Percentiles rank a stretch among this genome's conserved stretches.
These are phyloP conservation scores for Suillus americanus DNA, from an alignment of 768 basidiomycete species.

Conservation along the genomic window DNA sequence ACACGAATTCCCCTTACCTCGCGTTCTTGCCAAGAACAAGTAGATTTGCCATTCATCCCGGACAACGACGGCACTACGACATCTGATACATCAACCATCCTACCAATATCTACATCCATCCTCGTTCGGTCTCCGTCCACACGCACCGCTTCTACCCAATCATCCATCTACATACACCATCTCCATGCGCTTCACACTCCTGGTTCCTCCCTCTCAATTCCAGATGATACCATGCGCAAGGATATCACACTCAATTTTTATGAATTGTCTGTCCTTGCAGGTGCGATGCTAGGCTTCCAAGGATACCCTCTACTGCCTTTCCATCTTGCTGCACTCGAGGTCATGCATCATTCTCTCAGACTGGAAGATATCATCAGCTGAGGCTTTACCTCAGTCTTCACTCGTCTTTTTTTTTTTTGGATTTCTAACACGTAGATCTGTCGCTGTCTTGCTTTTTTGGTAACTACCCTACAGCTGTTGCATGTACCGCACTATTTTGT, in stretches of 20 bases:
- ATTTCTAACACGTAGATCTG: conserved; percentile 11
- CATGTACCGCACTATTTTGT: conserved; percentile 23
- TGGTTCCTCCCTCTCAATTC: conserved; percentile 35
- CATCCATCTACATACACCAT: conserved; percentile 62
- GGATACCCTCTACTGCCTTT: conserved; percentile 61
- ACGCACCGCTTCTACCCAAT: conserved; percentile 38
- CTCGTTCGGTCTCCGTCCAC: conserved; percentile 55
- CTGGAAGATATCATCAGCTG: conserved; percentile 26
- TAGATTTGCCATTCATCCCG: conserved; percentile 30
- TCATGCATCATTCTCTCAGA: conserved; percentile 47
- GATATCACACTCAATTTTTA: conserved; percentile 72
- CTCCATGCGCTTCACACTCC: conserved; percentile 49
- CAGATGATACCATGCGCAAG: conserved; percentile 34
- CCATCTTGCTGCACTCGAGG: conserved; percentile 72
- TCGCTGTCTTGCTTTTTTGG: conserved; percentile 6
- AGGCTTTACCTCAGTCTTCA: conserved; percentile 5
- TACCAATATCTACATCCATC: conserved; percentile 57
- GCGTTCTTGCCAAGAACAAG: conserved; percentile 29
- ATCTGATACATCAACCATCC: conserved; percentile 39
- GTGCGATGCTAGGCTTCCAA: conserved; percentile 37
- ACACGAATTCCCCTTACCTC: conserved; percentile 42
- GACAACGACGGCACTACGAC: conserved; percentile 28
- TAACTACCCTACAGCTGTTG: conserved; percentile 10
- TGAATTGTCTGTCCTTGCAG: conserved; percentile 64
- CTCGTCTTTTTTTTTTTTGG: conserved; percentile 4